Evolutionary conservation across 2,329 filamentous ascomycete genomes (phyloP).

Genomic region (Teratosphaeria viscida): DNA sequence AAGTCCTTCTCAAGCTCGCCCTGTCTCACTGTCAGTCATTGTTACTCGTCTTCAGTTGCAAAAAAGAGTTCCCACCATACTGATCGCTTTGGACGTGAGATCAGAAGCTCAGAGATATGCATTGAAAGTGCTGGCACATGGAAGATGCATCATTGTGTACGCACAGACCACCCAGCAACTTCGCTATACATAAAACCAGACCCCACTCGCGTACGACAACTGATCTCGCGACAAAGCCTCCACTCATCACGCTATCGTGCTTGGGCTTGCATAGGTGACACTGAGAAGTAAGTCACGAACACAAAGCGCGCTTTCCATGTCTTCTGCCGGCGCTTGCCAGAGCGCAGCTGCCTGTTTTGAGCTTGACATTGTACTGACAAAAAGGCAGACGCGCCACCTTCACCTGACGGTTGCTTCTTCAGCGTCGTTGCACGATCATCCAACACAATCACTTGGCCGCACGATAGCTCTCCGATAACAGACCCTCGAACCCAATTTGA

Average conservation of each 20-base stretch:
- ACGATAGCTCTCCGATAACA: not conserved
- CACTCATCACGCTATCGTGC: not conserved
- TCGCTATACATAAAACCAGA: not conserved
- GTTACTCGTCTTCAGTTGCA: not conserved
- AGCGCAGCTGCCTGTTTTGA: not conserved
- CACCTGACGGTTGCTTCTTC: not conserved
- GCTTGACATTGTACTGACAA: not conserved
- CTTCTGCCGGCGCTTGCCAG: not conserved
- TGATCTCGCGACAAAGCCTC: not conserved
- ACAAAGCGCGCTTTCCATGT: not conserved
- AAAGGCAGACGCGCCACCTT: not conserved
- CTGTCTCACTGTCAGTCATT: not conserved
- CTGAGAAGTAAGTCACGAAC: not conserved
- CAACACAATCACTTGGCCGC: not conserved
- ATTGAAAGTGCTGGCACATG: not conserved
- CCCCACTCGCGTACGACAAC: not conserved
- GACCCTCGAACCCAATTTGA: slow-evolving; percentile 11
- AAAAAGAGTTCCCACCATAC: not conserved
- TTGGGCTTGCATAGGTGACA: not conserved
- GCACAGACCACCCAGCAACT: too few relatives aligned
- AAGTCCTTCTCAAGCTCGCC: slow-evolving; percentile 54
- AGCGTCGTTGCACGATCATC: not conserved
- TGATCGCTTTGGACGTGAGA: not conserved
- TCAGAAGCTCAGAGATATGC: not conserved
- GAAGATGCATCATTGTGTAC: too few relatives aligned